Evolutionary conservation across 2,329 filamentous ascomycete genomes (phyloP).

Genomic region (Verticillium klebahnii): DNA sequence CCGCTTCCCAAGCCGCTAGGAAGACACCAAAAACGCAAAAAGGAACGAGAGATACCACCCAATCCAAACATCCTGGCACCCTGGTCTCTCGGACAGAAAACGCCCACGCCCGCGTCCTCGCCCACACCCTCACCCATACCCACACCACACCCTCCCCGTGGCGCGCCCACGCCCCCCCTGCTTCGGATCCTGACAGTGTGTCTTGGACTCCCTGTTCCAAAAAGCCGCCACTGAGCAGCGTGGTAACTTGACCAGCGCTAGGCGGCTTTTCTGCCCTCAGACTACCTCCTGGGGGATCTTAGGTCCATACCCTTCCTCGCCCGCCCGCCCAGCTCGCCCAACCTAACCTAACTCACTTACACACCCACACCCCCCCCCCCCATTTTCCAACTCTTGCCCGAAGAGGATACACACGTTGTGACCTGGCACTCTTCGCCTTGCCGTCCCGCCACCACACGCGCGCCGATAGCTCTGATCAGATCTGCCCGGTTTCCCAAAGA

Average conservation of each 20-base stretch:
- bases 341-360: conserved; percentile 4
- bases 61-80: neutral
- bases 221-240: conserved; percentile 11
- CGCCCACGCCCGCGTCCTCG: conserved; percentile 1
- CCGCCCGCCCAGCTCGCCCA: conserved; percentile 5
- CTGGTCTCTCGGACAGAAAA: conserved; percentile 3
- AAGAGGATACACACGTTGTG: conserved; percentile 11
- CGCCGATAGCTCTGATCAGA: conserved; percentile 15
- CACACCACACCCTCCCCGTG: conserved; percentile 4
- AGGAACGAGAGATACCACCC: neutral
- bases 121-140: neutral
- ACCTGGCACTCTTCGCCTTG: conserved; percentile 9
- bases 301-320: neutral
- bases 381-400: neutral
- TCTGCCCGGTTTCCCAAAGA: conserved; percentile 5
- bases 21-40: conserved; percentile 2
- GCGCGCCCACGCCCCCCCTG: conserved; percentile 2
- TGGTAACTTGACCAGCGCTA: conserved; percentile 15
- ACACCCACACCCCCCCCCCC: neutral
- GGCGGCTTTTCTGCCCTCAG: conserved; percentile 11
- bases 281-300: neutral
- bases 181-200: conserved; percentile 10
- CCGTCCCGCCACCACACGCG: conserved; percentile 14
- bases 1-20: neutral
- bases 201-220: conserved; percentile 6